Evolutionary conservation across 2,329 filamentous ascomycete species (phyloP).

Genomic region (Penicillium sp.): DNA sequence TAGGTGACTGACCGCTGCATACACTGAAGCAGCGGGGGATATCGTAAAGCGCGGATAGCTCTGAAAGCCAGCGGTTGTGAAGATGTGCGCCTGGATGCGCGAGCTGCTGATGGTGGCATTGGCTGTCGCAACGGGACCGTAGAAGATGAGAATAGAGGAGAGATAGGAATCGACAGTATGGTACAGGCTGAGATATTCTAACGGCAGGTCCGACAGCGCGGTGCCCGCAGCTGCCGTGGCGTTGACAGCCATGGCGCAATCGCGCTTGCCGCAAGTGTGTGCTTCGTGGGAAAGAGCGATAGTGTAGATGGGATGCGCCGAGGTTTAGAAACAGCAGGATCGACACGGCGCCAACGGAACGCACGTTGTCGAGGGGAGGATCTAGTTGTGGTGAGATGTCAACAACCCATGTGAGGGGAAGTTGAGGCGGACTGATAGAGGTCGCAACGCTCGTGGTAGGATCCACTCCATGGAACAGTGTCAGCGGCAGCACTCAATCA

Average conservation of each 20-base stretch:
- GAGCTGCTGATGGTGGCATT: conserved; percentile 85
- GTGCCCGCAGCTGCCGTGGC: conserved; percentile 56
- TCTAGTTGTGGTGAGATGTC: background rate
- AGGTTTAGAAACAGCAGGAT: background rate
- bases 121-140: conserved; percentile 82
- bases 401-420: conserved; percentile 13
- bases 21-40: conserved; percentile 86
- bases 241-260: conserved; percentile 62
- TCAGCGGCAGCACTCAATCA: conserved; percentile 4
- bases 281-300: background rate
- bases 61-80: conserved; percentile 81
- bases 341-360: conserved; percentile 1
- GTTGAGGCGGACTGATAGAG: conserved; percentile 9
- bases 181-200: conserved; percentile 80
- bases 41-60: conserved; percentile 89
- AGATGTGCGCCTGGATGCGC: conserved; percentile 89
- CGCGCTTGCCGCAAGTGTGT: conserved; percentile 8
- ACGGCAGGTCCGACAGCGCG: conserved; percentile 68
- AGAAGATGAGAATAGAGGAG: conserved; percentile 81
- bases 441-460: conserved; percentile 15
- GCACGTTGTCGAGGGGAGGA: background rate
- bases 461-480: conserved; percentile 20
- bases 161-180: conserved; percentile 78
- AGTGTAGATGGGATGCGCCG: background rate
- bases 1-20: conserved; percentile 81